Conservation (phyloP, 768 basidiomycete genomes). For the Pleurotus cornucopiae region DNA sequence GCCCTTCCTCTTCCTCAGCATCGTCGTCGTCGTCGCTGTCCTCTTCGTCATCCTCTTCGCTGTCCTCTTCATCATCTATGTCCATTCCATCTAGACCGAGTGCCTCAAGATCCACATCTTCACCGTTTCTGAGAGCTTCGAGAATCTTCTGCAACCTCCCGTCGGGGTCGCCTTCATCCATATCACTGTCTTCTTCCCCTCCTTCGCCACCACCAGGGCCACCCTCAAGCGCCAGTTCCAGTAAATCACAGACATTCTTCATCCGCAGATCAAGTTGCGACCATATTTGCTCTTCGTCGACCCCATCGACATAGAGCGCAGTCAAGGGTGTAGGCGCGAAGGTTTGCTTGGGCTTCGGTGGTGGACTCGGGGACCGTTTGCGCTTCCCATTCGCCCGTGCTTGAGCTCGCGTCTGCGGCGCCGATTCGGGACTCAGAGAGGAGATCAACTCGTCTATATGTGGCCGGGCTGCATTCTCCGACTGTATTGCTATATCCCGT, state of each 20-base stretch:
- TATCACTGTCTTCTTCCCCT: constrained; percentile 26
- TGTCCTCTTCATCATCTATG: constrained; percentile 22
- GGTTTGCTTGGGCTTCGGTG: constrained; percentile 22
- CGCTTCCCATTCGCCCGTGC: constrained; percentile 35
- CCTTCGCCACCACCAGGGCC: constrained; percentile 28
- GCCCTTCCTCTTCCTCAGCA: constrained; percentile 13
- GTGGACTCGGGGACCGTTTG: constrained; percentile 35
- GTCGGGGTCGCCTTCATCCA: constrained; percentile 21
- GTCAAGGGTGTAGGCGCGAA: constrained; percentile 68
- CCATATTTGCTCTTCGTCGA: constrained; percentile 90
- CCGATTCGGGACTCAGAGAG: constrained; percentile 61
- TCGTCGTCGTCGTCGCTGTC: constrained; percentile 21
- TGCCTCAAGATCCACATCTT: constrained; percentile 27
- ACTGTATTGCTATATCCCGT: constrained; percentile 50
- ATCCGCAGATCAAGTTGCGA: constrained; percentile 85
- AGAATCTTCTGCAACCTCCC: constrained; percentile 14
- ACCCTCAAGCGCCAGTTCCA: constrained; percentile 63
- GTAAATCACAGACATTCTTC: constrained; percentile 61
- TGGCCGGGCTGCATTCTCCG: constrained; percentile 61
- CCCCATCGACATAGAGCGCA: constrained; percentile 68
- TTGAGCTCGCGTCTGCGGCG: constrained; percentile 75
- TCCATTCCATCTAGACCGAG: constrained; percentile 25
- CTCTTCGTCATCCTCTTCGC: constrained; percentile 25
- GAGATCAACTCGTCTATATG: constrained; percentile 63
- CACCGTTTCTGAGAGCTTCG: constrained; percentile 22